These are phyloP conservation scores for Melanomma pulvis-pyrius DNA, from an alignment of 495 filamentous ascomycete species.

Conservation along the genomic window DNA sequence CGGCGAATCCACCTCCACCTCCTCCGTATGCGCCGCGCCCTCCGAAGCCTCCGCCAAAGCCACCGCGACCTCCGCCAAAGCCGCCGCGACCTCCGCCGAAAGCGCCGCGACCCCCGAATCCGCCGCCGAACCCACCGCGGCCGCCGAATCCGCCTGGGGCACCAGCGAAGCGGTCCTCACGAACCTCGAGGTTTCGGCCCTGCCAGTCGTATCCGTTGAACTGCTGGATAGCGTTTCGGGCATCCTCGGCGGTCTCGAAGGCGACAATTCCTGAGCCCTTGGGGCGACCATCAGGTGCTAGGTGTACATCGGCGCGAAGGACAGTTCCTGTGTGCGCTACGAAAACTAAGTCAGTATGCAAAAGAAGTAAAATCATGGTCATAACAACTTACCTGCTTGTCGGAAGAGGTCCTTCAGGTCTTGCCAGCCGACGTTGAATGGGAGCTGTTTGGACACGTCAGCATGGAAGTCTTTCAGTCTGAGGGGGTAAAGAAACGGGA, in stretches of 20 bases:
- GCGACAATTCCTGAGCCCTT: slow-evolving; percentile 97
- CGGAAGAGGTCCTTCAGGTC: slow-evolving; percentile 99
- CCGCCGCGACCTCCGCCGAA: slow-evolving; percentile 55
- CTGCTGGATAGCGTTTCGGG: slow-evolving; percentile 90
- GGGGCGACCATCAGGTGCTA: slow-evolving; percentile 87
- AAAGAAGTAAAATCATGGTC: background rate
- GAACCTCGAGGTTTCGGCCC: slow-evolving; percentile 87
- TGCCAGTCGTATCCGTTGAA: slow-evolving; percentile 99
- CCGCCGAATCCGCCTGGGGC: slow-evolving; percentile 54
- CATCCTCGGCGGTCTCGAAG: slow-evolving; percentile 92
- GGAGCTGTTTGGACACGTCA: slow-evolving; percentile 68
- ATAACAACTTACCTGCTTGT: slow-evolving; percentile 81
- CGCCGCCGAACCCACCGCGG: slow-evolving; percentile 52
- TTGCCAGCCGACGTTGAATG: slow-evolving; percentile 98
- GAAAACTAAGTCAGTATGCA: background rate
- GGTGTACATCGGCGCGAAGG: slow-evolving; percentile 93
- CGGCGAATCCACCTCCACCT: slow-evolving; percentile 53
- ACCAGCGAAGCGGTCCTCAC: slow-evolving; percentile 92
- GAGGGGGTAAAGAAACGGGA: slow-evolving; percentile 40
- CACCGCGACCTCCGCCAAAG: slow-evolving; percentile 53
- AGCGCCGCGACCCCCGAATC: slow-evolving; percentile 52
- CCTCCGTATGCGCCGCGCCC: slow-evolving; percentile 52
- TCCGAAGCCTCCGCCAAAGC: slow-evolving; percentile 56
- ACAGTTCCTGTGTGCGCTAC: slow-evolving; percentile 71
- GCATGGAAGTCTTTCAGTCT: slow-evolving; percentile 25